These are phyloP conservation scores for Alternaria angustiovoidea DNA, from an alignment of 2,329 filamentous ascomycete species.

Conservation along the genomic window DNA sequence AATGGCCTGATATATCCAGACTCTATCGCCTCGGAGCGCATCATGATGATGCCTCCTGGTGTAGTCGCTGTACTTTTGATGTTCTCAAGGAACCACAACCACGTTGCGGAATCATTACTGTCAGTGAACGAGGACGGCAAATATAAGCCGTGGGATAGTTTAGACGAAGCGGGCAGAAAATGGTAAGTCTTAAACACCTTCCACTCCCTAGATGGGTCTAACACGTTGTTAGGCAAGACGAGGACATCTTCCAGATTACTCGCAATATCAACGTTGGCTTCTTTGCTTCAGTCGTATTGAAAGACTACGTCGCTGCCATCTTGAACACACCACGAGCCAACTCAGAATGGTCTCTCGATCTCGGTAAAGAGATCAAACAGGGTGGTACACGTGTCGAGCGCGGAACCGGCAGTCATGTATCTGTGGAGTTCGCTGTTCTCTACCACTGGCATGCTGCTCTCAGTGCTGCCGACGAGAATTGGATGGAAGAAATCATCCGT, in stretches of 20 bases:
- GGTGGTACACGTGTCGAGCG: conserved; percentile 66
- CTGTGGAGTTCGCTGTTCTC: conserved; percentile 85
- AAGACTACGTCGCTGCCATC: conserved; percentile 82
- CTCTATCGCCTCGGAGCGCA: conserved; percentile 70
- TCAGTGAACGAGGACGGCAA: conserved; percentile 82
- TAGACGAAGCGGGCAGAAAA: conserved; percentile 51
- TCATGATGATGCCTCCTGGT: conserved; percentile 73
- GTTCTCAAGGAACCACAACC: conserved; percentile 81
- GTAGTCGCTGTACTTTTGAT: conserved; percentile 71
- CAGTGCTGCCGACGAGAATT: conserved; percentile 75
- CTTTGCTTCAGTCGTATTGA: conserved; percentile 70
- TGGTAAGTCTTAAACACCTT: conserved; percentile 30
- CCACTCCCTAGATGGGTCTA: neutral
- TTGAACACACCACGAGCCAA: conserved; percentile 74
- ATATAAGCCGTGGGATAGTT: conserved; percentile 75
- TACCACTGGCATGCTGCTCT: conserved; percentile 89
- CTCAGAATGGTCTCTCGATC: conserved; percentile 82
- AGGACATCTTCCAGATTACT: conserved; percentile 63
- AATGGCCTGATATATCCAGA: conserved; percentile 73
- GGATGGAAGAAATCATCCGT: conserved; percentile 68
- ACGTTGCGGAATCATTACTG: conserved; percentile 78
- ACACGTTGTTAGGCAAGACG: conserved; percentile 36
- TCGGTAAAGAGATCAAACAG: conserved; percentile 66
- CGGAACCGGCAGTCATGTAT: conserved; percentile 81
- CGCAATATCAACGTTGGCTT: conserved; percentile 61